Evolutionary conservation across 345 rosid genomes (phyloP).

Genomic region (Psidium guajava): DNA sequence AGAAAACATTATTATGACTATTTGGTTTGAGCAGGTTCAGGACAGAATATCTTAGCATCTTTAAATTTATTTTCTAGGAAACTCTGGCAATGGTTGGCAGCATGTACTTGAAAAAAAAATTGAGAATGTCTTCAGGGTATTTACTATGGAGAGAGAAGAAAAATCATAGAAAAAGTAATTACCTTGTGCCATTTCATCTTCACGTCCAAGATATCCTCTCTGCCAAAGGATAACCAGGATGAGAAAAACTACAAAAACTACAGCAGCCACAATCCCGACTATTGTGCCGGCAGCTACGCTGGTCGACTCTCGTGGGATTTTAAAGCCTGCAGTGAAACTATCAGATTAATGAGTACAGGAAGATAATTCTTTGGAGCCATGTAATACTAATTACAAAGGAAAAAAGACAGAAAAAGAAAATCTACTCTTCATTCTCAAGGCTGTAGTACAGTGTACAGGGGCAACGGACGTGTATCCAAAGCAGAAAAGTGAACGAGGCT

Average conservation of each 20-base stretch:
- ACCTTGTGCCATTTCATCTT: conserved; percentile 26
- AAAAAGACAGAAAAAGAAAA: neutral
- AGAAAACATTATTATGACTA: neutral
- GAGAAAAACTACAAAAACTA: conserved; percentile 13
- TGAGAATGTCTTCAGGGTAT: neutral
- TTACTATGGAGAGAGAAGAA: neutral
- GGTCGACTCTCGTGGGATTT: neutral
- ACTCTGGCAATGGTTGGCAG: neutral
- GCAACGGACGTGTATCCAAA: neutral
- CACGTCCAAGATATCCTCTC: conserved; percentile 27
- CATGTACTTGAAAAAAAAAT: neutral
- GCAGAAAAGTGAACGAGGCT: neutral
- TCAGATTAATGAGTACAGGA: neutral
- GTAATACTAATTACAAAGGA: neutral
- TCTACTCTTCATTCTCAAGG: neutral
- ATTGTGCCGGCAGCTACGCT: neutral
- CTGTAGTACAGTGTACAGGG: neutral
- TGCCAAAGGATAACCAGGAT: conserved; percentile 35
- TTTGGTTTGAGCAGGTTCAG: neutral
- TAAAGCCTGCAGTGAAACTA: neutral
- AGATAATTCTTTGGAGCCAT: neutral
- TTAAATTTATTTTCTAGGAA: neutral
- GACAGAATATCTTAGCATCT: neutral
- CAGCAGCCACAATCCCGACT: conserved; percentile 18
- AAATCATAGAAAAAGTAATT: neutral